Evolutionary conservation across 352 stramenopile species (phyloP), one percentile per base, ranked within the genome.

Genomic region (Globisporangium alternatum): DNA sequence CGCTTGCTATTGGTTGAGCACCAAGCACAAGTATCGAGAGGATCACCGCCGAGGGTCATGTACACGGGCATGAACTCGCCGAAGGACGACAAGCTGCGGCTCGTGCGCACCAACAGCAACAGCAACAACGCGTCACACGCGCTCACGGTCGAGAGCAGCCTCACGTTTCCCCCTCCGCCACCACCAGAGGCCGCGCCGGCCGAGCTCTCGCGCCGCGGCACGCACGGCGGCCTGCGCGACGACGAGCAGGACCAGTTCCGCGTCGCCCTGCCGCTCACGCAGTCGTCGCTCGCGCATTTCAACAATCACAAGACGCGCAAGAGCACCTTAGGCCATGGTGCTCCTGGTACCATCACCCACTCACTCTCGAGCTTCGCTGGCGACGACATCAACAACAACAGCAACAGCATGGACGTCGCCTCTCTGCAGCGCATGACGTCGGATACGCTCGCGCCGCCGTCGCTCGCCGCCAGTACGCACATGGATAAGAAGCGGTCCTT

Each of bases 401-500:
- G 35, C 62, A 56, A 48, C 17, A 37, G 51, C 9, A 48, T 39
- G 30, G 30, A 52, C 35, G 17, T 17, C 2, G 28, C 31, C 19
- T 15, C 9, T n/a, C 37, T 62, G 13, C 60, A 65, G 41, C 58
- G 51, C 37, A 35, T 64, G 47, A 68, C 55, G 28, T 64, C 63
- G 2, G 63, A 68, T 30, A 53, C 57, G 30, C 30, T 35, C 4
- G 44, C 53, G 39, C 1, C 45, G 13, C 51, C 43, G 37, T 65
- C 56, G 22, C 4, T 65, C 31, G 35, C 22, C 2, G 43, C 17
- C n/a, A 45, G 70, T 28, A 55, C 25, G 25, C 22, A 77, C 43
- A 6, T 61, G 17, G 71, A 78, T 28, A 88, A 88, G 70, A 88
- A 86, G 73, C 67, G 69, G 19, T 88, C 75, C 44, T 88, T 88